Evolutionary conservation across 1,284 basidiomycete species (phyloP).

Genomic region (Cystobasidium slooffiae): DNA sequence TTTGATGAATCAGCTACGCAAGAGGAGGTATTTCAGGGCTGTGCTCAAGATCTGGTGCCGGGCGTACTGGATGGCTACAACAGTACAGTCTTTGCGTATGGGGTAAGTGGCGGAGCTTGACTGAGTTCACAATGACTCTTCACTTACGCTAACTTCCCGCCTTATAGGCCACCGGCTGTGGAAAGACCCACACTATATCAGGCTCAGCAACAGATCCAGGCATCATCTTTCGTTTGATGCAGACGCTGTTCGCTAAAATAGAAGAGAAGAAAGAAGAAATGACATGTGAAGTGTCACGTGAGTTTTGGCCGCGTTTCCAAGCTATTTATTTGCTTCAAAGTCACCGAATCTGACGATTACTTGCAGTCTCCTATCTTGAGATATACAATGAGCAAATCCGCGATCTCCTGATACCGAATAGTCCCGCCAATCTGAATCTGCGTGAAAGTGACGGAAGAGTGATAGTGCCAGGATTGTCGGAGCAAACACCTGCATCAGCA

Average conservation of each 20-base stretch:
- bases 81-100: conserved; percentile 95
- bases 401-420: conserved; percentile 79
- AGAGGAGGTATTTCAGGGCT: conserved; percentile 81
- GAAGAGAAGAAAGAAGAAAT: conserved; percentile 79
- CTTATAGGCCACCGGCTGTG: conserved; percentile 88
- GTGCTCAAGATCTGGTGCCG: conserved; percentile 78
- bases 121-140: too few relatives aligned
- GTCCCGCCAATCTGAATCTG: conserved; percentile 67
- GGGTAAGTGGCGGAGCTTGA: conserved; percentile 66
- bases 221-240: conserved; percentile 94
- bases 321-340: not conserved
- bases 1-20: conserved; percentile 79
- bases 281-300: conserved; percentile 70
- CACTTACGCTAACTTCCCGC: not conserved
- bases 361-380: conserved; percentile 86
- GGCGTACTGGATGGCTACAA: conserved; percentile 92
- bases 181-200: conserved; percentile 97
- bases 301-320: not conserved
- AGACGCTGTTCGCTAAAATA: conserved; percentile 87
- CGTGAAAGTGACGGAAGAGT: conserved; percentile 80
- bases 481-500: conserved; percentile 75
- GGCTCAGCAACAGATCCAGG: conserved; percentile 84
- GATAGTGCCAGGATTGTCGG: conserved; percentile 81
- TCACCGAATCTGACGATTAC: not conserved
- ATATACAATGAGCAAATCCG: conserved; percentile 98